Base-by-base conservation (phyloP, 306 rosid species). In the Abrus pulchellus region DNA sequence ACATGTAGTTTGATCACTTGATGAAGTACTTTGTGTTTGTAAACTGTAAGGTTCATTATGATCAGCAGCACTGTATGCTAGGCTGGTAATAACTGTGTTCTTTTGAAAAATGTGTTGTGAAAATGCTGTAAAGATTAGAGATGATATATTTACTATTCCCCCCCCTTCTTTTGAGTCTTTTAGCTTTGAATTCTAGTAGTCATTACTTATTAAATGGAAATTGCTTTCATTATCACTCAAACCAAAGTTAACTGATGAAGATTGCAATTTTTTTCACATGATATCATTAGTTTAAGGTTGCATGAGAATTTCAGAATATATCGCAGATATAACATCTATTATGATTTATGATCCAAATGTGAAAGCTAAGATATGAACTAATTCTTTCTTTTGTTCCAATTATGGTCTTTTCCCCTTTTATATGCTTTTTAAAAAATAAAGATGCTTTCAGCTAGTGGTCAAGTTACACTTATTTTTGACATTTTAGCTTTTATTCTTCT, bases 1-100 rank as follows among this genome's bases (percentile, higher is more conserved):
- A 27, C 49, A 75, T 72, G 55, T 62, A 75, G 76, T 80, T 84
- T 76, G 66, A 80, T 53, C 20, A 20, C 20, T 20, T 20, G 20
- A 20, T 20, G 12, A 60, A 74, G 9, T 28, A 76, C 45, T 44
- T 45, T 44, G 34, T 55, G n/a, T 69, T 68, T 84, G 63, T 45
- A 65, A 62, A 48, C 61, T 74, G 36, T 29, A 41, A 56, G 41
- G 48, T 34, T 56, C 53, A 49, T 65, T 47, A 49, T 60, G 77
- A 56, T 61, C 69, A 50, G 9, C 14, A 38, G 44, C 62, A 49
- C 43, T 27, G 60, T 44, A 33, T 52, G 41, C 55, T 72, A 43
- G 56, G 36, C 69, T 61, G 77, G 79, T 84, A 12, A 59, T 44
- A 28, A 64, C 41, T 20, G 52, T 55, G 30, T 79, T 74, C 43